phyloP scores from a whole-genome alignment of 495 filamentous ascomycete genomes.

The Bombardia bombarda region DNA sequence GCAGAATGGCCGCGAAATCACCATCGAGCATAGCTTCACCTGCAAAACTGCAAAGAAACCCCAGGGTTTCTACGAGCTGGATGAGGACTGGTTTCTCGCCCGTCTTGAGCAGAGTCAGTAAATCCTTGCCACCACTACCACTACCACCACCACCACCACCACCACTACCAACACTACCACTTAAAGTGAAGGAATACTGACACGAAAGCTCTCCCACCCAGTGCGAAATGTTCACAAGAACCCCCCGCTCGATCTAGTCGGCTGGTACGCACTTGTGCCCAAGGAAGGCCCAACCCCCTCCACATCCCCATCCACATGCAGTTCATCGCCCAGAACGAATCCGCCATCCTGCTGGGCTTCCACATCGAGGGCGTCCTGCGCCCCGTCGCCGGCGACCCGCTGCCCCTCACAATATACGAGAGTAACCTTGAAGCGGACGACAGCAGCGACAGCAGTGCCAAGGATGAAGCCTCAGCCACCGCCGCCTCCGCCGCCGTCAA shows the following conservation, averaged over 20 bases:
- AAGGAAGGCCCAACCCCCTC: slow-evolving; percentile 58
- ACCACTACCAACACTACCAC: not conserved
- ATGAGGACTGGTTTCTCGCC: slow-evolving; percentile 66
- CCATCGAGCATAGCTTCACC: slow-evolving; percentile 88
- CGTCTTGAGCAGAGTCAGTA: slow-evolving; percentile 76
- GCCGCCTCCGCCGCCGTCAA: slow-evolving; percentile 21
- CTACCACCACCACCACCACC: not conserved
- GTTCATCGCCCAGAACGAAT: slow-evolving; percentile 74
- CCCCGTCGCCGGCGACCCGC: slow-evolving; percentile 58
- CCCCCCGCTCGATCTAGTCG: slow-evolving; percentile 78
- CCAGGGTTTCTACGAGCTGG: slow-evolving; percentile 44
- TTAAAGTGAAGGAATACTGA: no score
- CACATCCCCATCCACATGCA: slow-evolving; percentile 70
- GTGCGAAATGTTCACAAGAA: slow-evolving; percentile 85
- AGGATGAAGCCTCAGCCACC: no score
- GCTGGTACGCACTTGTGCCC: slow-evolving; percentile 86
- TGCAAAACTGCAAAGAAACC: slow-evolving; percentile 50
- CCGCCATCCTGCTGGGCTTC: slow-evolving; percentile 78
- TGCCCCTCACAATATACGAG: slow-evolving; percentile 88
- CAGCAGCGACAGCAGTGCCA: slow-evolving; percentile 25
- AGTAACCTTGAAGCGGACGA: slow-evolving; percentile 63
- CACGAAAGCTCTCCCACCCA: slow-evolving; percentile 22
- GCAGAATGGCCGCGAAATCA: slow-evolving; percentile 83
- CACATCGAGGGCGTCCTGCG: slow-evolving; percentile 53
- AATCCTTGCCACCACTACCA: not conserved